These are phyloP conservation scores for Chytridium lagenaria DNA, from an alignment of 371 early-diverging fungal species.

Conservation along the genomic window DNA sequence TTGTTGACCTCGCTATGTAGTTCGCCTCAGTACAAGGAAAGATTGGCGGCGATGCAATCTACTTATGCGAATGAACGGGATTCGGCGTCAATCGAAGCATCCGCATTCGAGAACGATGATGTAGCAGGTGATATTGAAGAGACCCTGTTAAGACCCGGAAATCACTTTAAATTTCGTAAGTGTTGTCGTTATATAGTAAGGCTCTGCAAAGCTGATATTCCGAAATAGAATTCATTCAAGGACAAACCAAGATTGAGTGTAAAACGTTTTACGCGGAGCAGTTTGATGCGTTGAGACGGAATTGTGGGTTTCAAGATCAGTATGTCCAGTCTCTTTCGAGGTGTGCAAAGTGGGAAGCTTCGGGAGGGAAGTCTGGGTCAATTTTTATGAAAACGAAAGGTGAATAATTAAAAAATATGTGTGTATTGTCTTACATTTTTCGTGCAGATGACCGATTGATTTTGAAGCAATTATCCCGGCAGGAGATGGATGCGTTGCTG, in stretches of 20 bases:
- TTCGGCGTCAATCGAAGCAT: neutral
- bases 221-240: constrained; percentile 35
- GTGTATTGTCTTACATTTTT: neutral
- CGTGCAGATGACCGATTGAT: constrained; percentile 84
- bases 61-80: neutral
- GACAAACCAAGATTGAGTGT: constrained; percentile 58
- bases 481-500: constrained; percentile 87
- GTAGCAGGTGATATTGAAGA: constrained; percentile 55
- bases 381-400: constrained; percentile 84
- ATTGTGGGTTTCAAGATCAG: constrained; percentile 79
- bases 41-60: neutral
- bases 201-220: no score
- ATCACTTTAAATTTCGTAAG: constrained; percentile 38
- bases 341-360: constrained; percentile 78
- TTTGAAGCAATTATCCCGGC: constrained; percentile 83
- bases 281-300: constrained; percentile 83
- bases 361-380: constrained; percentile 89
- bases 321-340: constrained; percentile 88
- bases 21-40: constrained; percentile 19
- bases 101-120: neutral
- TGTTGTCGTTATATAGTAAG: constrained; percentile 14
- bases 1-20: constrained; percentile 13
- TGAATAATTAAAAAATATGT: neutral
- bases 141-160: constrained; percentile 68
- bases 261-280: constrained; percentile 88